A percentile compares a stretch with the other conserved stretches of the same genome.
phyloP scores from a whole-genome alignment of 192 early-diverging fungal species.

The Diversispora eburnea region DNA sequence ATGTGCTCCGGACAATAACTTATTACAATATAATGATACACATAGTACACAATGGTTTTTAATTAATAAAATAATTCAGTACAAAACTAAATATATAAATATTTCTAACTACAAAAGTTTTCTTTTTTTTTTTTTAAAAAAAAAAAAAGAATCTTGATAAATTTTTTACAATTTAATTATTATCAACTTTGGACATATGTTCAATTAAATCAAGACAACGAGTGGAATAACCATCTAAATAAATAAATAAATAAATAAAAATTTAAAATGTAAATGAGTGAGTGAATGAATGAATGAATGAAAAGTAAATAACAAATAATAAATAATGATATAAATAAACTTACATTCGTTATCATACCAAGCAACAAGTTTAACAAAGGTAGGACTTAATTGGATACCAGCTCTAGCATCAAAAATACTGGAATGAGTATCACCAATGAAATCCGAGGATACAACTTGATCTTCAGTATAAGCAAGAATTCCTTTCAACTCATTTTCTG shows the following conservation, averaged over 20 bases:
- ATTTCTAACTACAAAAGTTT: too few relatives aligned
- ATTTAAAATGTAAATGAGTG: too few relatives aligned
- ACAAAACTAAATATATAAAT: too few relatives aligned
- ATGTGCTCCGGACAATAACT: too few relatives aligned
- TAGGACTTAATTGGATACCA: slow-evolving; percentile 89
- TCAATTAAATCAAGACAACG: slow-evolving; percentile 87
- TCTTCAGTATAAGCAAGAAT: slow-evolving; percentile 88
- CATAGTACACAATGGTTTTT: too few relatives aligned
- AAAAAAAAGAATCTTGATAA: too few relatives aligned
- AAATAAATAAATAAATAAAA: slow-evolving; percentile 33
- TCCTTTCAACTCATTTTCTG: slow-evolving; percentile 76
- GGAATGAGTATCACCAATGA: slow-evolving; percentile 86
- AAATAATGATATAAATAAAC: neutral
- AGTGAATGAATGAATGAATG: neutral
- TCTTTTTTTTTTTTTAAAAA: too few relatives aligned
- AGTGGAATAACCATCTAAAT: slow-evolving; percentile 89
- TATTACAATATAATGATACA: too few relatives aligned
- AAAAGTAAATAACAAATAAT: neutral
- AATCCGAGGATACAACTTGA: slow-evolving; percentile 88
- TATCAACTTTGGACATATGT: slow-evolving; percentile 59
- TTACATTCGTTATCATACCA: slow-evolving; percentile 75
- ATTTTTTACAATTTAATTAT: neutral
- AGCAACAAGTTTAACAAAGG: slow-evolving; percentile 94
- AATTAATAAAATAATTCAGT: too few relatives aligned
- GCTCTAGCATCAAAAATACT: slow-evolving; percentile 95